These are phyloP conservation scores for Fomitopsis serialis DNA, from an alignment of 768 basidiomycete species.

Conservation along the genomic window DNA sequence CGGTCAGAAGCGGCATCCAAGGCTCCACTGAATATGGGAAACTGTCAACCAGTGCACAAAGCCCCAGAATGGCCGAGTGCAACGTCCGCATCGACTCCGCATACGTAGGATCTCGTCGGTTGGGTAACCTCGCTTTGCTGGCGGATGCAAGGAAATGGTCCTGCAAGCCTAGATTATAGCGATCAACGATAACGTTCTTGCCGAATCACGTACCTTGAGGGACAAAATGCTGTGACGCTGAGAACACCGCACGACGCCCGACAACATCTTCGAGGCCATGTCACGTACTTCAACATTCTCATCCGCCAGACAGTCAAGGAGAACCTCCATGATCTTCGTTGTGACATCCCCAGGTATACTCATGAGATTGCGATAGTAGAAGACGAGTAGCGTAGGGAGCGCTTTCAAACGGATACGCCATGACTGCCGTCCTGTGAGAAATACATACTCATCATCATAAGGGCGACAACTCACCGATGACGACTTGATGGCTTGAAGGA, in stretches of 20 bases:
- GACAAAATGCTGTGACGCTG: slow-evolving; percentile 82
- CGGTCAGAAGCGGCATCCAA: slow-evolving; percentile 62
- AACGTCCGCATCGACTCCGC: slow-evolving; percentile 66
- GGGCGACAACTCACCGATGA: slow-evolving; percentile 56
- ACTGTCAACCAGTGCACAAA: slow-evolving; percentile 47
- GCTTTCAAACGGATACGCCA: slow-evolving; percentile 89
- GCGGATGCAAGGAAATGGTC: slow-evolving; percentile 74
- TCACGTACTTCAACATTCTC: slow-evolving; percentile 92
- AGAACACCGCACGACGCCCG: slow-evolving; percentile 86
- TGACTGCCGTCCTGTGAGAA: slow-evolving; percentile 41
- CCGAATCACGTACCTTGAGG: slow-evolving; percentile 53
- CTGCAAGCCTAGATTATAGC: slow-evolving; percentile 32
- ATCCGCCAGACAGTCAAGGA: slow-evolving; percentile 80
- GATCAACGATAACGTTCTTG: neutral
- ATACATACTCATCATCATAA: slow-evolving; percentile 4
- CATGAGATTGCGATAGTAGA: slow-evolving; percentile 87
- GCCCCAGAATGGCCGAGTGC: slow-evolving; percentile 61
- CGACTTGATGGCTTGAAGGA: slow-evolving; percentile 69
- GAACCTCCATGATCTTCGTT: slow-evolving; percentile 71
- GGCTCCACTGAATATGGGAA: slow-evolving; percentile 52
- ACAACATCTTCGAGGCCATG: slow-evolving; percentile 82
- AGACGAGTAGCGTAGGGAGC: slow-evolving; percentile 81
- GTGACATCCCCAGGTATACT: slow-evolving; percentile 65
- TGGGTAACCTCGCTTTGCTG: slow-evolving; percentile 57
- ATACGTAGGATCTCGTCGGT: slow-evolving; percentile 64